Evolutionary conservation across 2,329 filamentous ascomycete genomes (phyloP).

Genomic region (Ploettnerulaceae sp.): DNA sequence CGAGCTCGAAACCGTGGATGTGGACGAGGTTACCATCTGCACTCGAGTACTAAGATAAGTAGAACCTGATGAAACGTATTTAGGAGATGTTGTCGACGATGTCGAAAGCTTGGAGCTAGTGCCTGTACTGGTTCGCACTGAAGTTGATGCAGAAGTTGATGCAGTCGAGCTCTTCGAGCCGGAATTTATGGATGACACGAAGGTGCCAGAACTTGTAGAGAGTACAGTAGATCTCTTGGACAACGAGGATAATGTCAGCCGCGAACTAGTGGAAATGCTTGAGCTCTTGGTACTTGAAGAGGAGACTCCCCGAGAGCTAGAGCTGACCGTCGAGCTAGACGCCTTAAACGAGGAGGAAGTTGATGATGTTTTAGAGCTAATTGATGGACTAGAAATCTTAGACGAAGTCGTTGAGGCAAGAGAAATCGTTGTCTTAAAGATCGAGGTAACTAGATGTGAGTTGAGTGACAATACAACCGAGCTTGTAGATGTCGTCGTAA

Average conservation of each 20-base stretch:
- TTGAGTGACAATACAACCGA: background rate
- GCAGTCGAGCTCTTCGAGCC: background rate
- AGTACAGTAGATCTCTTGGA: no score
- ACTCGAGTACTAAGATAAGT: background rate
- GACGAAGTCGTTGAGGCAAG: background rate
- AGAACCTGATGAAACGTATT: background rate
- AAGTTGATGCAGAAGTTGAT: background rate
- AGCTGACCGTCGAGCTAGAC: background rate
- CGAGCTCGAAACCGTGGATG: background rate
- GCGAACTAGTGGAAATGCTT: background rate
- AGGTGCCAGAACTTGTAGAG: no score
- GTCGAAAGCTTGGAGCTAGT: background rate
- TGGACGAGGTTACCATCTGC: background rate
- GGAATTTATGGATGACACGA: no score
- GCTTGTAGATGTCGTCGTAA: slow-evolving; percentile 5
- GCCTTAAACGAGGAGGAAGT: background rate
- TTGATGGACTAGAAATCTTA: background rate
- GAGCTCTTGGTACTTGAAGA: background rate
- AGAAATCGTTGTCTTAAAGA: background rate
- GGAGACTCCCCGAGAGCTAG: no score
- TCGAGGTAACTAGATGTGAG: background rate
- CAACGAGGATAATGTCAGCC: no score
- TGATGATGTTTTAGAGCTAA: background rate
- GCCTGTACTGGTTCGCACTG: no score
- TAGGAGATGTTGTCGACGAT: background rate